Percentiles rank a stretch among this genome's conserved stretches.
These are phyloP conservation scores for Fusarium tanahbumbuense DNA, from an alignment of 2,329 filamentous ascomycete species.

Conservation along the genomic window DNA sequence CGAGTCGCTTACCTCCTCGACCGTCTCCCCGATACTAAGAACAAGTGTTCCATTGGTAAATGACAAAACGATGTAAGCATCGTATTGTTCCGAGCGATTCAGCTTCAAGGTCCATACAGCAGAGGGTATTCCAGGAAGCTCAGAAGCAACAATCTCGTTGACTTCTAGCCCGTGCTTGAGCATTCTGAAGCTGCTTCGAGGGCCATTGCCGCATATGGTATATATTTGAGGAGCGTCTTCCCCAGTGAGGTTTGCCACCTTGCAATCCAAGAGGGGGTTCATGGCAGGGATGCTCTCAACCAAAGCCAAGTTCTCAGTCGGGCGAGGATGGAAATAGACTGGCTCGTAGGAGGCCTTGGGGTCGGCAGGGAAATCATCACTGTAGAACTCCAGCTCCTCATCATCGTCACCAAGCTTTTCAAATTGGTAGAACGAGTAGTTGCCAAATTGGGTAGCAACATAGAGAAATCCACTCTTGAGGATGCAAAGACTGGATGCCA, in stretches of 20 bases:
- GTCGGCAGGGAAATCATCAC: conserved; percentile 84
- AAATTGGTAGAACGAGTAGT: conserved; percentile 96
- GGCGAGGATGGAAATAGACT: conserved; percentile 85
- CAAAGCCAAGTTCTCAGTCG: conserved; percentile 82
- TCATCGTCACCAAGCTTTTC: conserved; percentile 97
- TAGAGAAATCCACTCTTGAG: conserved; percentile 96
- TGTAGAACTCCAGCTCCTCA: conserved; percentile 86
- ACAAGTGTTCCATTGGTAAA: conserved; percentile 92
- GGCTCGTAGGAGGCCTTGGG: conserved; percentile 77
- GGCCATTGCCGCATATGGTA: conserved; percentile 87
- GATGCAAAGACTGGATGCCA: conserved; percentile 89
- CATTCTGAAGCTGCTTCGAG: conserved; percentile 89
- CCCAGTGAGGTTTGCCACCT: conserved; percentile 88
- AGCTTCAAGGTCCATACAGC: conserved; percentile 97
- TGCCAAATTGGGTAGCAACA: conserved; percentile 90
- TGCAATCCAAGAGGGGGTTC: conserved; percentile 91
- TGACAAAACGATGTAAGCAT: conserved; percentile 95
- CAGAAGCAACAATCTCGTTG: conserved; percentile 94
- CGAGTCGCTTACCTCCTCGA: conserved; percentile 94
- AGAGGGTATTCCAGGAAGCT: conserved; percentile 86
- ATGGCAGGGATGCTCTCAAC: conserved; percentile 88
- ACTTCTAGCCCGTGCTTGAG: conserved; percentile 94
- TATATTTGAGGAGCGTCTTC: conserved; percentile 98
- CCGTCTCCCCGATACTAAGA: conserved; percentile 94
- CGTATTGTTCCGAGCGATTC: conserved; percentile 82